Evolutionary conservation across 2,329 filamentous ascomycete genomes (phyloP).

Genomic region (Plenodomus biglobosus): DNA sequence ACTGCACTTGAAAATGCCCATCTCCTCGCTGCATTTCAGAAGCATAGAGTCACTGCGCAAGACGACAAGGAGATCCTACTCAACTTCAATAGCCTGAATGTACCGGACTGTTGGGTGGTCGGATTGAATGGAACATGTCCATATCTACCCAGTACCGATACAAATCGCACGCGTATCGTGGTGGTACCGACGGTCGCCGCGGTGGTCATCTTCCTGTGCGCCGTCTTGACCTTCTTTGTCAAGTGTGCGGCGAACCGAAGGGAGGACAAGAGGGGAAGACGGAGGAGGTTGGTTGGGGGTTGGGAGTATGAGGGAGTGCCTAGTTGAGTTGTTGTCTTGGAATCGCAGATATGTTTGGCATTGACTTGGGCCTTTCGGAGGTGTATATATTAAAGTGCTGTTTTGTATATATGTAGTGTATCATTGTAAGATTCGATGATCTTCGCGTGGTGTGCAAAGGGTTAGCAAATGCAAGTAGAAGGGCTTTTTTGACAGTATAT

Average conservation of each 20-base stretch:
- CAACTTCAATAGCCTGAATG: constrained; percentile 62
- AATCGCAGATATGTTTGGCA: background rate
- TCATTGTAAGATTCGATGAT: no score
- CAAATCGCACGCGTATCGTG: constrained; percentile 52
- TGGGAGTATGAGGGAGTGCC: constrained; percentile 72
- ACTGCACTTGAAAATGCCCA: constrained; percentile 66
- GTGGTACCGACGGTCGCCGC: constrained; percentile 64
- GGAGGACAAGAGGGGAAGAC: constrained; percentile 54
- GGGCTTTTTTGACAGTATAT: no score
- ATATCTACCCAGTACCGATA: constrained; percentile 52
- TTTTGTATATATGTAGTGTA: no score
- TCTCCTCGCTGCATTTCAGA: constrained; percentile 45
- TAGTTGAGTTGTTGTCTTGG: constrained; percentile 17
- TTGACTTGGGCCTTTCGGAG: background rate
- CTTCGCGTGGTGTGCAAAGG: no score
- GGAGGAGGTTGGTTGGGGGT: constrained; percentile 52
- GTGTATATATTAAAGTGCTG: background rate
- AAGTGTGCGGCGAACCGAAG: constrained; percentile 65
- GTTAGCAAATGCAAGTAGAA: no score
- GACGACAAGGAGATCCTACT: constrained; percentile 52
- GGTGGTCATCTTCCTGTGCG: constrained; percentile 63
- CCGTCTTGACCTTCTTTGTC: constrained; percentile 62
- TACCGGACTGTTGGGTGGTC: constrained; percentile 61
- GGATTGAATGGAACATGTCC: constrained; percentile 61
- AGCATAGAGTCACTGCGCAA: constrained; percentile 1